These are phyloP conservation scores for Fusarium lyarnte DNA, from an alignment of 2,329 filamentous ascomycete species.

Conservation along the genomic window DNA sequence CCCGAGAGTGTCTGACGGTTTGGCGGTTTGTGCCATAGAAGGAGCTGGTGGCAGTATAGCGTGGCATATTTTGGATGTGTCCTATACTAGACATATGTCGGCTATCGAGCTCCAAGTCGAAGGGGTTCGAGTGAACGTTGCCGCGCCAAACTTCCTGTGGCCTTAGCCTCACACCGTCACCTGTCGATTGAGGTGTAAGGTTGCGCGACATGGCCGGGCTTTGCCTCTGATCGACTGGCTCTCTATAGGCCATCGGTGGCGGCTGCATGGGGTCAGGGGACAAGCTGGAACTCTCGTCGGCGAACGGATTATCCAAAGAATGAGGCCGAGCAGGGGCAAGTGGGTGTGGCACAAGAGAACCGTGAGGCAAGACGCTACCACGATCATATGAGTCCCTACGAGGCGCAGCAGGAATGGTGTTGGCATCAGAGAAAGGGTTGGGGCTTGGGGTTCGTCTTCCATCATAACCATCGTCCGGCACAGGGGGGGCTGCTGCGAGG, in stretches of 20 bases:
- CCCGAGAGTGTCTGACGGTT: constrained; percentile 55
- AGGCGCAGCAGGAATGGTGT: constrained; percentile 52
- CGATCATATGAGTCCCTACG: constrained; percentile 52
- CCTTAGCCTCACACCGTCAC: constrained; percentile 47
- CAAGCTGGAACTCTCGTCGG: constrained; percentile 58
- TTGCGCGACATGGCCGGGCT: constrained; percentile 53
- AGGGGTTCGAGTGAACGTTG: constrained; percentile 71
- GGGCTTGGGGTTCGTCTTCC: constrained; percentile 25
- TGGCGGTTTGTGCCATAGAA: constrained; percentile 51
- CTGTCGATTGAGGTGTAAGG: constrained; percentile 42
- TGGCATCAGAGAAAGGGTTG: constrained; percentile 53
- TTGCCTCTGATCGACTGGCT: constrained; percentile 60
- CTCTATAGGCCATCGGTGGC: constrained; percentile 55
- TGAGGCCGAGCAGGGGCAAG: constrained; percentile 41
- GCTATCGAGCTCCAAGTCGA: constrained; percentile 65
- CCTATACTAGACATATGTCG: constrained; percentile 31
- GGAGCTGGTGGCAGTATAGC: constrained; percentile 37
- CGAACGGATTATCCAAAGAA: constrained; percentile 54
- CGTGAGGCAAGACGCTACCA: constrained; percentile 52
- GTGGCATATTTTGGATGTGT: constrained; percentile 35
- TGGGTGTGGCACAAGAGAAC: constrained; percentile 52
- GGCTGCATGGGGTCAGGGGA: constrained; percentile 39
- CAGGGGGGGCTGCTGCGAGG: constrained; percentile 43
- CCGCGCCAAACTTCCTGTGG: constrained; percentile 55
- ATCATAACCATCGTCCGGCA: constrained; percentile 28